Conservation (phyloP, 805 yeast species). For the Candida nemodendra region DNA sequence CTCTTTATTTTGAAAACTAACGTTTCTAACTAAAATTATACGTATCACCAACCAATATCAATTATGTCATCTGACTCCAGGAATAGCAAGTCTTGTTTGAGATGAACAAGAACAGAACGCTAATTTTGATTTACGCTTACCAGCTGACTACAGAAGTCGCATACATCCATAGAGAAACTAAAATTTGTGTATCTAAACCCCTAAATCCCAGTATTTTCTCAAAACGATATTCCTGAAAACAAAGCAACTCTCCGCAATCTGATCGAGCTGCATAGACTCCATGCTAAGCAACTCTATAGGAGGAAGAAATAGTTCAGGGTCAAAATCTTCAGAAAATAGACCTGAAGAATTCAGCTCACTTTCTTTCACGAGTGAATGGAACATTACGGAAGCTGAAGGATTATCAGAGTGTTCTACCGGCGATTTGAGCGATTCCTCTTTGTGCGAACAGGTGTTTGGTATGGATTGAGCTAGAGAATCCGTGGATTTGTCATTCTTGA, state of each 20-base stretch:
- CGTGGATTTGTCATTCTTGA: background rate
- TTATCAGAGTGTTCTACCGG: background rate
- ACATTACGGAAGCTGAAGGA: background rate
- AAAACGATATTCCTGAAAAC: no score
- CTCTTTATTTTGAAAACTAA: no score
- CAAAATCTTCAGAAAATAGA: conserved; percentile 11
- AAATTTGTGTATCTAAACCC: no score
- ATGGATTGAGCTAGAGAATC: background rate
- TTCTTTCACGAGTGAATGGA: background rate
- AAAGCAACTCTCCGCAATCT: conserved; percentile 1
- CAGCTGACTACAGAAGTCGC: no score
- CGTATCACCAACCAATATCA: no score
- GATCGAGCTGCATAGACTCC: background rate
- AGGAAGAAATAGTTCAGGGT: conserved; percentile 10
- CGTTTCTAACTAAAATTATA: no score
- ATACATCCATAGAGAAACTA: no score
- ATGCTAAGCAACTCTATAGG: background rate
- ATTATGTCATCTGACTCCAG: no score
- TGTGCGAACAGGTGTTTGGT: background rate
- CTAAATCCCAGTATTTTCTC: no score
- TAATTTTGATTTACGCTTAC: no score
- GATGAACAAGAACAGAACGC: no score
- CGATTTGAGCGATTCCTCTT: background rate
- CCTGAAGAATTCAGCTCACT: conserved; percentile 6
- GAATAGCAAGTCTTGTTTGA: no score